phyloP scores from a whole-genome alignment of 2,329 filamentous ascomycete genomes.

The Fusarium beomiforme region DNA sequence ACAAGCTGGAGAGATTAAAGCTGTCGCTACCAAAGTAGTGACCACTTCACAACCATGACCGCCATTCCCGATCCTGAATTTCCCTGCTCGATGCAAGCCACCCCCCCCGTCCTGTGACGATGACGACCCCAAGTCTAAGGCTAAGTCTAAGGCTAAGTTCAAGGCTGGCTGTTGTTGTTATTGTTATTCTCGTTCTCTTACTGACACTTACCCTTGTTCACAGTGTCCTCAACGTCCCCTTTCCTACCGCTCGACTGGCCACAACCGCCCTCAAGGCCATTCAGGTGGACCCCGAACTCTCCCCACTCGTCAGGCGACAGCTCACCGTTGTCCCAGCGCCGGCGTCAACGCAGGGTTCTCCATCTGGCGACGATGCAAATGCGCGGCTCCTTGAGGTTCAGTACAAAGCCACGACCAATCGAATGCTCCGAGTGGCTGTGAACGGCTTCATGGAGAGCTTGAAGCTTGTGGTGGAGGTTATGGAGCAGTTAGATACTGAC shows the following conservation, averaged over 20 bases:
- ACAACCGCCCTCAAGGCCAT: constrained; percentile 78
- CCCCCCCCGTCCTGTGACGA: constrained; percentile 27
- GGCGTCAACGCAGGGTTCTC: constrained; percentile 35
- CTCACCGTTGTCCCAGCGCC: constrained; percentile 65
- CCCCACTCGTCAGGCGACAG: constrained; percentile 78
- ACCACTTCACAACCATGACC: constrained; percentile 50
- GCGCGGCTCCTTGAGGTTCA: constrained; percentile 71
- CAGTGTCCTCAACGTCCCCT: constrained; percentile 80
- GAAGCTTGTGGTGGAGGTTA: constrained; percentile 84
- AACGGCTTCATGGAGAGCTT: constrained; percentile 97
- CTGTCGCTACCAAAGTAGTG: constrained; percentile 19
- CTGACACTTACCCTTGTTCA: constrained; percentile 29
- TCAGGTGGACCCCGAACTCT: constrained; percentile 88
- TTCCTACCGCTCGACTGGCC: constrained; percentile 83
- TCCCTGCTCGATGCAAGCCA: constrained; percentile 70
- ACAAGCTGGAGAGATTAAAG: constrained; percentile 15
- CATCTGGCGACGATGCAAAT: constrained; percentile 33
- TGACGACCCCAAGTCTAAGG: constrained; percentile 20
- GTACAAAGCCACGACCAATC: constrained; percentile 90
- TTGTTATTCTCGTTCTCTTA: constrained; percentile 21
- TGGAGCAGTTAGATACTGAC: constrained; percentile 90
- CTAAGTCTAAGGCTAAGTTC: constrained; percentile 1
- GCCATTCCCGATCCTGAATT: constrained; percentile 59
- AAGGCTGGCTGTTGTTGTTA: constrained; percentile 24
- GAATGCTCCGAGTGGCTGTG: constrained; percentile 95